Base-by-base conservation (phyloP, 306 rosid genomes). In the Quercus robur region DNA sequence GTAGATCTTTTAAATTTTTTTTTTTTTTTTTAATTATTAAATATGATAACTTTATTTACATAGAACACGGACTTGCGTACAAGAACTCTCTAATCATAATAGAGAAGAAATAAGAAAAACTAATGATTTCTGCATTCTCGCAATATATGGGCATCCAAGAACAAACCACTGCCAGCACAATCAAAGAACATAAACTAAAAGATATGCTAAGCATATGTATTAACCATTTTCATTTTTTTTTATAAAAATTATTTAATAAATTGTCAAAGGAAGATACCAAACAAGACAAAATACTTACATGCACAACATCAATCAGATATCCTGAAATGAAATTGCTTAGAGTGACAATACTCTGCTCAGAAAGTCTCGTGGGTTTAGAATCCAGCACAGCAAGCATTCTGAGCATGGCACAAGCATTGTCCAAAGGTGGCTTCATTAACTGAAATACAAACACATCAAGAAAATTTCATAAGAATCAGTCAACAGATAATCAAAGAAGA, bases 391-490 rank as follows among this genome's bases (percentile, higher is more conserved):
- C 71, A 28, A 94, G 87, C 82, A 85, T 78, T 75, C 94, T 89
- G 49, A 94, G 89, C 86, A 94, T 85, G 73, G 96, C 90, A 74
- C 91, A 94, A 59, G 71, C 18, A 70, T 89, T 94, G 78, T 87
- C 92, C 68, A 94, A 51, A n/a, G 90, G 90, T 63, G 89, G 92
- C 80, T 80, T 89, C 76, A 73, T 78, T 33, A 51, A 23, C 95
- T 90, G 87, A 41, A 46, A 64, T 14, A 84, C 61, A 82, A 79
- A 52, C 72, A 12, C 59, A 66, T 73, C 51, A 2, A 75, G 77
- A 74, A 75, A 61, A 41, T 52, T 28, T 70, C 31, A 18, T 49
- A 67, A 70, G 70, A 58, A 64, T 61, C 52, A 73, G 74, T 56
- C 35, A 54, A 56, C 54, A 75, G 49, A 73, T 8, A 51, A 74